Percentiles rank a stretch among this genome's conserved stretches.
Evolutionary conservation across 352 stramenopile species (phyloP).

Genomic region (Peronospora tabacina): DNA sequence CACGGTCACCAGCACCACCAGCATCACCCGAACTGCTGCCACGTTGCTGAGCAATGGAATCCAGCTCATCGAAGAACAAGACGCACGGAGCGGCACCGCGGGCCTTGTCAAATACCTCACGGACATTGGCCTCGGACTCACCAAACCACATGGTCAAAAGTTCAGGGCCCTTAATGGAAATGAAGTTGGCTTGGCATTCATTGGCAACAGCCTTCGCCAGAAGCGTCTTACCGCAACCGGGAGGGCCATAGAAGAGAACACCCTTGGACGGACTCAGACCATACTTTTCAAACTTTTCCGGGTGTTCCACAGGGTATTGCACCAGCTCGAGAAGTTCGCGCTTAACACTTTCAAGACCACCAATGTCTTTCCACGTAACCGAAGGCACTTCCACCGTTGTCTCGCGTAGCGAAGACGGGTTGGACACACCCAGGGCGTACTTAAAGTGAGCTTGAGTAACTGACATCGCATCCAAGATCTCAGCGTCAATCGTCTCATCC

Average conservation of each 20-base stretch:
- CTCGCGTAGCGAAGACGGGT: conserved; percentile 97
- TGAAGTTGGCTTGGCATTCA: conserved; percentile 99
- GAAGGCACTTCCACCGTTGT: conserved; percentile 99
- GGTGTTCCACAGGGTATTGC: conserved; percentile 99
- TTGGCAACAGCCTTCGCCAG: conserved; percentile 99
- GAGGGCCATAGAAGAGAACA: conserved; percentile 99
- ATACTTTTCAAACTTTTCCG: conserved; percentile 99
- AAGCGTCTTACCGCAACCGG: conserved; percentile 99
- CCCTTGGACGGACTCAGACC: conserved; percentile 91
- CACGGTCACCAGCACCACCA: conserved; percentile 95
- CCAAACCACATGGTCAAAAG: conserved; percentile 99
- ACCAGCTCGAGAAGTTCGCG: conserved; percentile 98
- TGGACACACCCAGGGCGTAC: conserved; percentile 95
- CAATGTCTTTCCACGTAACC: conserved; percentile 99
- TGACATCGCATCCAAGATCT: conserved; percentile 97
- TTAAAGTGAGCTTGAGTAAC: conserved; percentile 99
- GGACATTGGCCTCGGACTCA: conserved; percentile 98
- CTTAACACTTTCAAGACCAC: conserved; percentile 97
- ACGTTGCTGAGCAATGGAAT: conserved; percentile 97
- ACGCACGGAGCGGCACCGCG: conserved; percentile 95
- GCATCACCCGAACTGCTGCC: conserved; percentile 92
- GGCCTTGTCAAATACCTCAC: conserved; percentile 99
- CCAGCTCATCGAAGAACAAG: conserved; percentile 99
- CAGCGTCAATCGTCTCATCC: conserved; percentile 97
- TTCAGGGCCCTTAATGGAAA: conserved; percentile 99